Base-by-base conservation (phyloP, 2,329 filamentous ascomycete species). In the Fusarium tjaetaba region DNA sequence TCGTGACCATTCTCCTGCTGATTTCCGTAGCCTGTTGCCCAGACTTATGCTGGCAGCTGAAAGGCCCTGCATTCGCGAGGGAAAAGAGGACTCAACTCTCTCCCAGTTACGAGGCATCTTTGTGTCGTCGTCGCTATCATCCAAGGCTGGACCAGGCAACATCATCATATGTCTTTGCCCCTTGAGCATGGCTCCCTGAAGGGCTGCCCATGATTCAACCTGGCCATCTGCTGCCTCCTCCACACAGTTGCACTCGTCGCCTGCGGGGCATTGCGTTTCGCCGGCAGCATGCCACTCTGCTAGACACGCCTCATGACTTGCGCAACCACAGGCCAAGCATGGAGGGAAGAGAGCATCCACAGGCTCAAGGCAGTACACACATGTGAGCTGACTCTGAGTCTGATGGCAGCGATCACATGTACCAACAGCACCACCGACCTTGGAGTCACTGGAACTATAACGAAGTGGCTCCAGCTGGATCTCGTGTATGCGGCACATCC, bases 241-340 rank as follows among this genome's bases (percentile, higher is more conserved):
- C 1, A 87, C 84, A 74, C 90, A 92, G 66, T 88, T 84, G 76
- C 90, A 92, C 77, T 92, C 90, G 76, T 92, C 90, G 3, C 90
- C 90, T 0, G 89, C 90, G 1, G 90, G 89, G 63, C 90, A 92
- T 52, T 86, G 80, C 3, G 82, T 86, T 79, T 90, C 88, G 28
- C 88, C 88, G 11, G 85, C 85, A 11, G 83, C 85, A 72, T 90
- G 88, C 88, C 89, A 91, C 75, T 89, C 88, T 5, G 84, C 85
- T 22, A 90, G 83, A 70, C 90, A 92, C 14, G 82, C 79, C 51
- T 90, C 87, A 78, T 92, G 90, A 58, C 85, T 86, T 13, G 87
- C 87, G 72, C 90, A 92, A 18, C 90, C 90, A 71, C 90, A 92
- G 16, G 86, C 86, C 6, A 92, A 84, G 70, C 90, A 92, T 1